phyloP scores from a whole-genome alignment of 2,329 filamentous ascomycete species.

The Hypomyces rosellus region DNA sequence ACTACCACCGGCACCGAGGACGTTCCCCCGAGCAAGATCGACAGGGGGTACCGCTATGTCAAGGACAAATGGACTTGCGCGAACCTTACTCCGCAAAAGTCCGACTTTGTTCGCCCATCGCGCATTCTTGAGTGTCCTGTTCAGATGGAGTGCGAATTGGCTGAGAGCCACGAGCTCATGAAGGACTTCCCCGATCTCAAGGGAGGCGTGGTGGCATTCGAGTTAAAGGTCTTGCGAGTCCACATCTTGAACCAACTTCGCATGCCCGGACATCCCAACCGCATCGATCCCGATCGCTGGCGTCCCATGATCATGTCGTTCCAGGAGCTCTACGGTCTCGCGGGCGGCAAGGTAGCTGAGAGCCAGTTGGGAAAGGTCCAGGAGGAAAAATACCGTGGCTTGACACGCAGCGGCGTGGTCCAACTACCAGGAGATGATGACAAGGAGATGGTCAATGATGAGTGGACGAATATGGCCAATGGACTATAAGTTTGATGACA shows the following conservation, averaged over 20 bases:
- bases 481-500: too few relatives aligned
- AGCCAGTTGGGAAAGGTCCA: constrained; percentile 20
- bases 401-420: constrained; percentile 1
- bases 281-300: constrained; percentile 37
- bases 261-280: constrained; percentile 31
- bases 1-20: constrained; percentile 28
- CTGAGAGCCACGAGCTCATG: constrained; percentile 25
- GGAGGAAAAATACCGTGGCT: constrained; percentile 25
- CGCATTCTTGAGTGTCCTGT: constrained; percentile 35
- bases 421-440: constrained; percentile 1
- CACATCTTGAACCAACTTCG: constrained; percentile 28
- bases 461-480: not conserved
- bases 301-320: constrained; percentile 39
- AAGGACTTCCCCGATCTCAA: constrained; percentile 23
- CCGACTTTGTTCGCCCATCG: constrained; percentile 26
- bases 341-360: constrained; percentile 18
- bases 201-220: constrained; percentile 26
- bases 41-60: constrained; percentile 28
- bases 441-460: not conserved
- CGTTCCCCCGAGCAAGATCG: constrained; percentile 22
- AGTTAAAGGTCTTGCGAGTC: constrained; percentile 30
- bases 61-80: constrained; percentile 33
- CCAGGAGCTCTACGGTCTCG: constrained; percentile 35
- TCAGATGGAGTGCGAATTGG: constrained; percentile 36
- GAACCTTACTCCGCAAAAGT: constrained; percentile 27